Percentiles rank a stretch among this genome's conserved stretches.
Conservation (phyloP, 2,329 filamentous ascomycete species). For the Fusarium metavorans region DNA sequence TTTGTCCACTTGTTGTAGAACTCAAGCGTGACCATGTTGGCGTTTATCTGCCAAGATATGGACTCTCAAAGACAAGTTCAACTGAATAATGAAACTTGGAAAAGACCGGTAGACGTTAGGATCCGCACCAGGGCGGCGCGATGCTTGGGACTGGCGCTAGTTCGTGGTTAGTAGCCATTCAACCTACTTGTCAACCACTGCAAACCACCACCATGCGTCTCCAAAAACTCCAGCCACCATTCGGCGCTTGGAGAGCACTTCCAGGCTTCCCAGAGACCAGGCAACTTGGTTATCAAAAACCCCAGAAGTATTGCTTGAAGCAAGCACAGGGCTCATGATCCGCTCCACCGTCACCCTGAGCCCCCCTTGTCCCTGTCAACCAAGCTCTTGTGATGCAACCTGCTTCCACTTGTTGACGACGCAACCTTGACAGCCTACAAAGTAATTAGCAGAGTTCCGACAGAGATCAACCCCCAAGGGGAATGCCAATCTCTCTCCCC, state of each 20-base stretch:
- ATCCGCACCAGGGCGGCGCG: not conserved
- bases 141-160: conserved; percentile 10
- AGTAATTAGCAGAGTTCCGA: not conserved
- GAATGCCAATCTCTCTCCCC: conserved; percentile 1
- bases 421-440: not conserved
- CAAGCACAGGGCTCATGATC: conserved; percentile 13
- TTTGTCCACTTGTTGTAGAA: not conserved
- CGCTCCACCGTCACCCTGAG: conserved; percentile 4
- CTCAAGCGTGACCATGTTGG: not conserved
- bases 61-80: not conserved
- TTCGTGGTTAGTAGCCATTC: conserved; percentile 3
- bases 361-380: conserved; percentile 12
- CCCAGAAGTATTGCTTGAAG: conserved; percentile 9
- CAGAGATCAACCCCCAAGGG: not conserved
- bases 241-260: not conserved
- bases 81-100: not conserved
- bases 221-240: not conserved
- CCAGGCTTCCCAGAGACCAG: not conserved
- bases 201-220: conserved; percentile 9
- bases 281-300: conserved; percentile 13
- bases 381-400: conserved; percentile 14
- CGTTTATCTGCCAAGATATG: not conserved
- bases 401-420: conserved; percentile 2
- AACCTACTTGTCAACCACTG: conserved; percentile 5
- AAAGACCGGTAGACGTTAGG: conserved; percentile 1